Conservation (phyloP, 805 yeast genomes). For the Novakomyces olei region DNA sequence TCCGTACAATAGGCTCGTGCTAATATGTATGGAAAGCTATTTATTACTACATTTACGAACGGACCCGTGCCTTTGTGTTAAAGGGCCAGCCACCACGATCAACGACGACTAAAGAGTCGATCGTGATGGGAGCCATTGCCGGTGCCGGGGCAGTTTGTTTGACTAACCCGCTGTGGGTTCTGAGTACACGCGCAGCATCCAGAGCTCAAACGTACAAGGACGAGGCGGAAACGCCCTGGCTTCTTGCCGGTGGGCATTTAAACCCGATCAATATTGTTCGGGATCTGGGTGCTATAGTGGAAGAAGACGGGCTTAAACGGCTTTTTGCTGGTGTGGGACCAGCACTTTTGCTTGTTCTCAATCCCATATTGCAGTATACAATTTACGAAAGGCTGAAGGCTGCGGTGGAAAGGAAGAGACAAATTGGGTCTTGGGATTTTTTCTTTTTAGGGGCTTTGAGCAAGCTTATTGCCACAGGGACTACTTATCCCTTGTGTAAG, state of each 20-base stretch:
- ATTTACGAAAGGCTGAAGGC: conserved; percentile 72
- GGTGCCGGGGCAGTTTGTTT: conserved; percentile 65
- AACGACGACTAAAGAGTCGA: conserved; percentile 44
- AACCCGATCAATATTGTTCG: background rate
- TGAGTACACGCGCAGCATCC: background rate
- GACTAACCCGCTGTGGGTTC: conserved; percentile 75
- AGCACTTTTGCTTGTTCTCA: conserved; percentile 58
- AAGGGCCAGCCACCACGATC: conserved; percentile 18
- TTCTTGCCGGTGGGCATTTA: background rate
- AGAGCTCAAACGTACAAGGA: background rate
- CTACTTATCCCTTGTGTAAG: conserved; percentile 57
- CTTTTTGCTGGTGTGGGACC: conserved; percentile 74
- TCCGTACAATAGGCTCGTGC: too few species aligned
- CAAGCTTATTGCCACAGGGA: conserved; percentile 66
- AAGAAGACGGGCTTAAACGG: conserved; percentile 47
- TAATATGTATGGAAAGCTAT: too few species aligned
- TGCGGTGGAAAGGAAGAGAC: conserved; percentile 31
- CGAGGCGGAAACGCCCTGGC: background rate
- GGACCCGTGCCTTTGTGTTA: conserved; percentile 21
- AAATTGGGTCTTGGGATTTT: conserved; percentile 48
- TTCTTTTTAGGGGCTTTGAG: conserved; percentile 76
- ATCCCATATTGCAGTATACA: conserved; percentile 83
- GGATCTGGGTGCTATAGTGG: conserved; percentile 31
- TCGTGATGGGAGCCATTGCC: conserved; percentile 62
- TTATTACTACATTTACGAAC: conserved; percentile 78